Evolutionary conservation across 768 basidiomycete genomes (phyloP), one percentile per base, ranked within the genome.

Genomic region (Rossbeevera mucosa): DNA sequence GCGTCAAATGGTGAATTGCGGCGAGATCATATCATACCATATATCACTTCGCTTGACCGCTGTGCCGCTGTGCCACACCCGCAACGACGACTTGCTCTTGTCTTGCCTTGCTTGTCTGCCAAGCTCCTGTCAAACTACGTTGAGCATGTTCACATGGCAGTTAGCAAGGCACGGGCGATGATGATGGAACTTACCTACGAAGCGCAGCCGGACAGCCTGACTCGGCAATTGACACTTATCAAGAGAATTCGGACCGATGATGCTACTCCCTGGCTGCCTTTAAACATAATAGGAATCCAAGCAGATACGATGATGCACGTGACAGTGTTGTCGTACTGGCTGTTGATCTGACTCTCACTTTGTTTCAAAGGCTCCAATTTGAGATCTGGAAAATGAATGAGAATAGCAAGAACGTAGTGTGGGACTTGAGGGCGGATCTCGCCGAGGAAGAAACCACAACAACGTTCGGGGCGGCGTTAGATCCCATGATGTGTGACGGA

Each of bases 401-500:
- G 18, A 38, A 38, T 38, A 38, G 36, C 18, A 38, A 38, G 36
- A 13, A 33, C 20, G 47, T 48, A 38, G 20, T 30, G 50, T 42
- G 52, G 58, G 50, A 65, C 54, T 50, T 63, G 64, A 57, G 62
- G 51, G 49, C 63, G 63, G 63, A 64, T 66, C 63, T 64, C 64
- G n/a, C 58, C 57, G 50, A 47, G 48, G 40, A 38, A 38, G 36
- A 38, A 38, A 38, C 36, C n/a, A 9, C 33, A 36, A 43, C 21
- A 38, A 45, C 43, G 42, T 53, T 63, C 56, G 40, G 16, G 38
- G 59, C 63, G 64, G 63, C 58, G 50, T 54, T 66, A 54, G 41
- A 21, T 21, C 14, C 21, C 13, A 42, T 38, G 18, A 38, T 38
- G 8, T 9, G 30, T 31, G 36, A 38, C 36, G 53, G 51, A 53